A percentile compares a stretch with the other conserved stretches of the same genome.
phyloP scores from a whole-genome alignment of 805 yeast genomes.

The Sugiyamaella valdiviana region DNA sequence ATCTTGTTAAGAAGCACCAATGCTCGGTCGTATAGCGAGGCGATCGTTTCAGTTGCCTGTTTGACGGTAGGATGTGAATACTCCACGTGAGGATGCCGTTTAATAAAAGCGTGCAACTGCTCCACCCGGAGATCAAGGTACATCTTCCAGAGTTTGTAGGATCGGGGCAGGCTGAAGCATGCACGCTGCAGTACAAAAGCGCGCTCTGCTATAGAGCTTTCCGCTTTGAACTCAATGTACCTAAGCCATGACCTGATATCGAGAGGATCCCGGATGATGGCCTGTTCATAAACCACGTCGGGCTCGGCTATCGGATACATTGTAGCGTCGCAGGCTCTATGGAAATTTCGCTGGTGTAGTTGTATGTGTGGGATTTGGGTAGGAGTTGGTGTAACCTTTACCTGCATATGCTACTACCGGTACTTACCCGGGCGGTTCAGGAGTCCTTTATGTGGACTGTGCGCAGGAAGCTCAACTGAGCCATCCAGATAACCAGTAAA shows the following conservation, averaged over 20 bases:
- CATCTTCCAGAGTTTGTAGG: slow-evolving; percentile 50
- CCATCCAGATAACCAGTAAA: background rate
- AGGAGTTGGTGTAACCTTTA: background rate
- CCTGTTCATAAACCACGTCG: slow-evolving; percentile 39
- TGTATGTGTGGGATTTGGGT: no score
- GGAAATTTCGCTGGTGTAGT: background rate
- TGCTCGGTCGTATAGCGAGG: slow-evolving; percentile 43
- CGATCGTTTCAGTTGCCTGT: background rate
- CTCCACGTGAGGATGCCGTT: background rate
- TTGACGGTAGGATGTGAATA: background rate
- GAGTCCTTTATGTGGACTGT: background rate
- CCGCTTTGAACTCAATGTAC: slow-evolving; percentile 32
- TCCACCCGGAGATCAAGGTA: slow-evolving; percentile 41
- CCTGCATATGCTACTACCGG: background rate
- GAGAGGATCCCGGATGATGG: slow-evolving; percentile 35
- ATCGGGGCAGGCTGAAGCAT: slow-evolving; percentile 37
- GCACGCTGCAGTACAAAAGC: slow-evolving; percentile 49
- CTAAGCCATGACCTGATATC: slow-evolving; percentile 37
- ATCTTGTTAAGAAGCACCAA: slow-evolving; percentile 39
- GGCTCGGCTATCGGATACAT: slow-evolving; percentile 5
- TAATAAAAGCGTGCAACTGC: slow-evolving; percentile 22
- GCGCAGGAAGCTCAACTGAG: background rate
- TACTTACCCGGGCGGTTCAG: background rate
- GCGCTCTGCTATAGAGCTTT: slow-evolving; percentile 25
- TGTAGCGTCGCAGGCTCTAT: background rate